These are phyloP conservation scores for Aureobasidium zeae DNA, from an alignment of 2,329 filamentous ascomycete species.

Conservation along the genomic window DNA sequence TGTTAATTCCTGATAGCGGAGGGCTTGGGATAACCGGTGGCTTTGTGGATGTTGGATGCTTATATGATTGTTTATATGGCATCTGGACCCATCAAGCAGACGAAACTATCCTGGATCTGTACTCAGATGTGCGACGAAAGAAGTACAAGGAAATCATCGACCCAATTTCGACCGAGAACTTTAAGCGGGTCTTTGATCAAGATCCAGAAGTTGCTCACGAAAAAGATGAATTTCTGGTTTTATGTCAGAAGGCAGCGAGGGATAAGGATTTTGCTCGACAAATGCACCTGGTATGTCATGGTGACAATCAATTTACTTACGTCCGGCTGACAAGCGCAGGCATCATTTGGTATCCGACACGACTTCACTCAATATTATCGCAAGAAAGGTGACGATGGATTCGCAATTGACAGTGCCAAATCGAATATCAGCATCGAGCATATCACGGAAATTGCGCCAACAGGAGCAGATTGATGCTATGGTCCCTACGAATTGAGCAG, in stretches of 20 bases:
- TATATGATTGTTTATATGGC: conserved; percentile 23
- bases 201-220: conserved; percentile 18
- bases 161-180: conserved; percentile 22
- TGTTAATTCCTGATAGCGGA: conserved; percentile 16
- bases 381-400: neutral
- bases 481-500: no score
- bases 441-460: conserved; percentile 1
- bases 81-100: conserved; percentile 19
- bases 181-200: conserved; percentile 20
- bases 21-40: conserved; percentile 23
- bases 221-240: conserved; percentile 21
- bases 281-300: conserved; percentile 20
- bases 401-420: neutral
- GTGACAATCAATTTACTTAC: neutral
- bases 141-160: conserved; percentile 31
- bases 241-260: conserved; percentile 18
- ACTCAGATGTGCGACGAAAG: conserved; percentile 28
- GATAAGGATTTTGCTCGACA: conserved; percentile 19
- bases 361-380: conserved; percentile 21
- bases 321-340: conserved; percentile 8
- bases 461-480: conserved; percentile 6
- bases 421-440: conserved; percentile 8
- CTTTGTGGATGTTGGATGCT: conserved; percentile 22
- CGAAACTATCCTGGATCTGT: conserved; percentile 28
- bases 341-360: conserved; percentile 16